These are phyloP conservation scores for Geotrichum candidum DNA, from an alignment of 1,139 yeast species.

Conservation along the genomic window DNA sequence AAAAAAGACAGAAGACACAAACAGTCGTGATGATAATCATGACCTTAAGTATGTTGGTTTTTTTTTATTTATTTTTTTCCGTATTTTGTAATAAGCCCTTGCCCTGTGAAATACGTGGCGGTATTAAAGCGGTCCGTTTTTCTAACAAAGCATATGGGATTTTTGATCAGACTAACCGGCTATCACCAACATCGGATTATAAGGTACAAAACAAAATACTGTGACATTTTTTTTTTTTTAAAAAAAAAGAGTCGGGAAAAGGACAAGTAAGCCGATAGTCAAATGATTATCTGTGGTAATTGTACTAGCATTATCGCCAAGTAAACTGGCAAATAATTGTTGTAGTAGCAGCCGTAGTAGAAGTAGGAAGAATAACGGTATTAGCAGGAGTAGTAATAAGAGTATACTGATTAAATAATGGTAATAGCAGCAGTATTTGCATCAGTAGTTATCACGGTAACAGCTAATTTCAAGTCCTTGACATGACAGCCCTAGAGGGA, in stretches of 20 bases:
- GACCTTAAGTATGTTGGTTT: neutral
- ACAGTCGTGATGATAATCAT: too few relatives aligned
- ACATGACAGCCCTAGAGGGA: too few relatives aligned
- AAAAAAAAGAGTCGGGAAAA: too few relatives aligned
- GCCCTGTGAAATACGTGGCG: neutral
- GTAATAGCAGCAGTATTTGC: neutral
- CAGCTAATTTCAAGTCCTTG: neutral
- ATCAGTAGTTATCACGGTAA: neutral
- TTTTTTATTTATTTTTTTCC: neutral
- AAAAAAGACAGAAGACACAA: too few relatives aligned
- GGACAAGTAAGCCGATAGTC: too few relatives aligned
- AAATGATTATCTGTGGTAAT: too few relatives aligned
- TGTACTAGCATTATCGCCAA: neutral
- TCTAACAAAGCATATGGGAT: neutral
- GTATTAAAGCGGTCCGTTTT: neutral
- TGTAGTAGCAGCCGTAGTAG: neutral
- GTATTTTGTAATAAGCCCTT: neutral
- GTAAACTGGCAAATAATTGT: too few relatives aligned
- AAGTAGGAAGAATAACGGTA: neutral
- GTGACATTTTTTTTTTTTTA: too few relatives aligned
- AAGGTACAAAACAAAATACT: too few relatives aligned
- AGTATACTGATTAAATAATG: neutral
- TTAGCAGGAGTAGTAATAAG: neutral
- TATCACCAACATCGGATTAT: too few relatives aligned
- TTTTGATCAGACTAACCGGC: too few relatives aligned